Percentiles rank a stretch among this genome's conserved stretches.
These are phyloP conservation scores for Pythium rishiriense DNA, from an alignment of 352 stramenopile species.

Conservation along the genomic window DNA sequence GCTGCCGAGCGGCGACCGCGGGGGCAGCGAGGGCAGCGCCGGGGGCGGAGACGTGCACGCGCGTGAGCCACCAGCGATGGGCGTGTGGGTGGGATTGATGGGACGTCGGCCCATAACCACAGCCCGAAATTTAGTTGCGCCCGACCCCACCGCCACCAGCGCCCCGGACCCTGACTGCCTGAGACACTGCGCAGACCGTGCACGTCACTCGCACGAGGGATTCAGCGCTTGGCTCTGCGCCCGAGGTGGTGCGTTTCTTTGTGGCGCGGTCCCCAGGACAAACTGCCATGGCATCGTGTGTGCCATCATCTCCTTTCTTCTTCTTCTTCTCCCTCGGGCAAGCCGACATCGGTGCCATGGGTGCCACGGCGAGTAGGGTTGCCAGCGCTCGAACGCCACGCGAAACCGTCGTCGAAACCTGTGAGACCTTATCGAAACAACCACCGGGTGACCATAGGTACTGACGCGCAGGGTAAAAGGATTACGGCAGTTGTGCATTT, in stretches of 20 bases:
- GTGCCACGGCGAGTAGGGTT: slow-evolving; percentile 8
- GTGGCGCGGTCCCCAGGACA: slow-evolving; percentile 3
- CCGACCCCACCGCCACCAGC: neutral
- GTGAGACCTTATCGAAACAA: slow-evolving; percentile 20
- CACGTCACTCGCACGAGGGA: slow-evolving; percentile 21
- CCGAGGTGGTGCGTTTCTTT: slow-evolving; percentile 22
- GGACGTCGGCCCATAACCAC: slow-evolving; percentile 9
- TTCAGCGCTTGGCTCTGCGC: slow-evolving; percentile 19
- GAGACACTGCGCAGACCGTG: slow-evolving; percentile 19
- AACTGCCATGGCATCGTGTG: neutral
- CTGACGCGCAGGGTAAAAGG: slow-evolving; percentile 3
- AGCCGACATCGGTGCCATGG: neutral
- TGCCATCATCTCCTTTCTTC: neutral
- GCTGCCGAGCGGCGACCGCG: neutral
- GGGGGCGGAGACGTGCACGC: neutral
- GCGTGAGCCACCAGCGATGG: neutral
- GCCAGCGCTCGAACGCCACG: slow-evolving; percentile 2
- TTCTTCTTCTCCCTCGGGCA: no score
- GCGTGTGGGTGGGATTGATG: slow-evolving; percentile 4
- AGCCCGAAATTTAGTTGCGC: slow-evolving; percentile 1
- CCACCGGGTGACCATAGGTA: neutral
- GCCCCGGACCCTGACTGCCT: slow-evolving; percentile 14
- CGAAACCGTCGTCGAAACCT: slow-evolving; percentile 15
- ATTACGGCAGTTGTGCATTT: slow-evolving; percentile 16
- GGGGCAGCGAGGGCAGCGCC: no score